A percentile compares a stretch with the other conserved stretches of the same genome.
phyloP scores from a whole-genome alignment of 257 asterid genomes.

The Thymus quinquecostatus region DNA sequence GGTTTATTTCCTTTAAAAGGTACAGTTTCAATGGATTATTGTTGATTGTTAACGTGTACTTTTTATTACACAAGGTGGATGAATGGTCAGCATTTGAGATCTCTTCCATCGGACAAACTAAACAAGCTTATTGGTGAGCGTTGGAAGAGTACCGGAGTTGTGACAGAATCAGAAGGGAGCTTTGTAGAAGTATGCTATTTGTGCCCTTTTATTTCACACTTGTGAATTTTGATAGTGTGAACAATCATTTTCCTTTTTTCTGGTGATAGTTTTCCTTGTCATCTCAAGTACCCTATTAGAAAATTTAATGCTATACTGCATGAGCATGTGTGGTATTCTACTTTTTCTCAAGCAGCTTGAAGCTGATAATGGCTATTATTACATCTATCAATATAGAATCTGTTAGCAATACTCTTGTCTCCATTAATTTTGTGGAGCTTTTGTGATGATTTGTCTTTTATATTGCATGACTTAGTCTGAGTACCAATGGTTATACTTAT shows the following conservation, averaged over 20 bases:
- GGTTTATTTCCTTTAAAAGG: constrained; percentile 22
- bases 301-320: constrained; percentile 16
- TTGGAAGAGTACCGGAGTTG: constrained; percentile 70
- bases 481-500: constrained; percentile 15
- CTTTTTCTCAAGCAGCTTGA: constrained; percentile 16
- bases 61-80: constrained; percentile 77
- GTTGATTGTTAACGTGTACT: constrained; percentile 27
- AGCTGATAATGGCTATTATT: constrained; percentile 7
- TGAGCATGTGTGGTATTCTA: constrained; percentile 30
- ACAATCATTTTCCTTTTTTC: not conserved
- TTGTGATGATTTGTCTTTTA: constrained; percentile 12
- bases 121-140: constrained; percentile 66
- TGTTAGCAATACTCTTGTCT: not conserved
- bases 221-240: constrained; percentile 19
- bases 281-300: constrained; percentile 9
- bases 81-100: constrained; percentile 92
- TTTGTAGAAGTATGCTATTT: constrained; percentile 63
- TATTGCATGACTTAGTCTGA: constrained; percentile 11
- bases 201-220: constrained; percentile 11
- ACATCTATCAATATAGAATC: not conserved
- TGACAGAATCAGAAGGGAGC: constrained; percentile 67
- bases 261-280: constrained; percentile 7
- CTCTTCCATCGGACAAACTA: constrained; percentile 66
- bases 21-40: constrained; percentile 24
- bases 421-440: constrained; percentile 16